Percentiles rank a stretch among this genome's conserved stretches.
phyloP scores from a whole-genome alignment of 2,329 filamentous ascomycete species.

The Neospermospora avenae region DNA sequence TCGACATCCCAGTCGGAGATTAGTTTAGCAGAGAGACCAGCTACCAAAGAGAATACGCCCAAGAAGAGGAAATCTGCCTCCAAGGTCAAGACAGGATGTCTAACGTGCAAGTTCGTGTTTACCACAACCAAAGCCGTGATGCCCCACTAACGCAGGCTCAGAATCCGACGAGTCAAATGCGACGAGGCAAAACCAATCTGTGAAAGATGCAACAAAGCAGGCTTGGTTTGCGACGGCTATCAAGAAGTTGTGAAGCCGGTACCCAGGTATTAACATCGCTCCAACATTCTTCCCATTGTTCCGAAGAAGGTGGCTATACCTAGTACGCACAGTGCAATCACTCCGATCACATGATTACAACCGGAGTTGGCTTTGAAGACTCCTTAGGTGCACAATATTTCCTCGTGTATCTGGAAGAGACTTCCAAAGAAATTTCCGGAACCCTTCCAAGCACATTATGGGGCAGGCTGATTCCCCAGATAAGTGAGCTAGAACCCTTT shows the following conservation, averaged over 20 bases:
- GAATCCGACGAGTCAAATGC: conserved; percentile 15
- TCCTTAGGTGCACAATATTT: conserved; percentile 19
- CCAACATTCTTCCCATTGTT: neutral
- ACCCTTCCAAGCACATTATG: conserved; percentile 18
- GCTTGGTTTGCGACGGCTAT: conserved; percentile 13
- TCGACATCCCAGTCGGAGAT: neutral
- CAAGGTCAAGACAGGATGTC: conserved; percentile 12
- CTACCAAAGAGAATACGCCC: neutral
- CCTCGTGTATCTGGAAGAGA: conserved; percentile 20
- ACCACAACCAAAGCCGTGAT: neutral
- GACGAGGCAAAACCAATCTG: conserved; percentile 11
- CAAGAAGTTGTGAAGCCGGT: neutral
- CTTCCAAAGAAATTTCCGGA: conserved; percentile 16
- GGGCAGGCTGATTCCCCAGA: conserved; percentile 23
- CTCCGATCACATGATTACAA: neutral
- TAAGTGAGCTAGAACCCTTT: conserved; percentile 20
- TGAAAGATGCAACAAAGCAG: conserved; percentile 8
- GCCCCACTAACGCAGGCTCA: neutral
- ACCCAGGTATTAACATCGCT: neutral
- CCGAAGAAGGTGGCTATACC: neutral
- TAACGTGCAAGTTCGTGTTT: conserved; percentile 14
- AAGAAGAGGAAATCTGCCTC: neutral
- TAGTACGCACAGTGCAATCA: neutral
- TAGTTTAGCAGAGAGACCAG: neutral
- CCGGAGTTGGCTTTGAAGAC: conserved; percentile 12